Conservation (phyloP, 768 basidiomycete genomes). For the Rhodotorula babjevae region DNA sequence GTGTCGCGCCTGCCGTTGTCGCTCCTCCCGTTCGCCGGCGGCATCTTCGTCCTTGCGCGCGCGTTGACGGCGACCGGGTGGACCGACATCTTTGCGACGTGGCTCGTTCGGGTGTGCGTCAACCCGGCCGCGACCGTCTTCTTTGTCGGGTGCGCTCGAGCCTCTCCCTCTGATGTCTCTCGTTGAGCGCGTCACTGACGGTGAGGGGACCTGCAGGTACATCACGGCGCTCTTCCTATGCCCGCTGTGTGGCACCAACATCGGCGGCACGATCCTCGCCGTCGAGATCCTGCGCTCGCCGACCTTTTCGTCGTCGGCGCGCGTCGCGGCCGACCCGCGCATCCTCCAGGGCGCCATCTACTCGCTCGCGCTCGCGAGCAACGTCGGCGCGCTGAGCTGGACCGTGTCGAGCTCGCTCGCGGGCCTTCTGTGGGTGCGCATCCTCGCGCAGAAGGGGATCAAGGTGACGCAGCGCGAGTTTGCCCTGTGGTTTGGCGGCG, state of each 20-base stretch:
- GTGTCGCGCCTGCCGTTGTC: slow-evolving; percentile 57
- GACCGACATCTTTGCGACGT: slow-evolving; percentile 73
- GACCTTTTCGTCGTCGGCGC: slow-evolving; percentile 17
- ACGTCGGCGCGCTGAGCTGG: slow-evolving; percentile 84
- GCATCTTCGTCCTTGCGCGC: slow-evolving; percentile 90
- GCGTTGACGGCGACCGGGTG: slow-evolving; percentile 75
- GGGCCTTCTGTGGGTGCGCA: slow-evolving; percentile 74
- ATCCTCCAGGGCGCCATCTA: slow-evolving; percentile 54
- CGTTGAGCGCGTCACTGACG: slow-evolving; percentile 54
- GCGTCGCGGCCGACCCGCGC: slow-evolving; percentile 34
- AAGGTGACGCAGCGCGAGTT: slow-evolving; percentile 61
- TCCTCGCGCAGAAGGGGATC: slow-evolving; percentile 69
- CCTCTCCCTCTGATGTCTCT: background rate
- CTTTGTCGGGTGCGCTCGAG: slow-evolving; percentile 60
- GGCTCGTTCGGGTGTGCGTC: slow-evolving; percentile 55
- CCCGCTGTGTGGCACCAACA: slow-evolving; percentile 73
- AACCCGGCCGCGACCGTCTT: slow-evolving; percentile 58
- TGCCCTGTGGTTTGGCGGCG: slow-evolving; percentile 65
- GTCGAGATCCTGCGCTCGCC: slow-evolving; percentile 63
- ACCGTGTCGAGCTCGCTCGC: slow-evolving; percentile 84
- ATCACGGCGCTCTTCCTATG: slow-evolving; percentile 35
- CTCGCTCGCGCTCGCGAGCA: slow-evolving; percentile 72
- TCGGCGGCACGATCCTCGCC: slow-evolving; percentile 82
- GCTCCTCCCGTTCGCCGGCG: slow-evolving; percentile 84
- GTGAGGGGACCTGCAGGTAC: slow-evolving; percentile 43